phyloP scores from a whole-genome alignment of 805 yeast species.

The Pichia rugopelliculosa region DNA sequence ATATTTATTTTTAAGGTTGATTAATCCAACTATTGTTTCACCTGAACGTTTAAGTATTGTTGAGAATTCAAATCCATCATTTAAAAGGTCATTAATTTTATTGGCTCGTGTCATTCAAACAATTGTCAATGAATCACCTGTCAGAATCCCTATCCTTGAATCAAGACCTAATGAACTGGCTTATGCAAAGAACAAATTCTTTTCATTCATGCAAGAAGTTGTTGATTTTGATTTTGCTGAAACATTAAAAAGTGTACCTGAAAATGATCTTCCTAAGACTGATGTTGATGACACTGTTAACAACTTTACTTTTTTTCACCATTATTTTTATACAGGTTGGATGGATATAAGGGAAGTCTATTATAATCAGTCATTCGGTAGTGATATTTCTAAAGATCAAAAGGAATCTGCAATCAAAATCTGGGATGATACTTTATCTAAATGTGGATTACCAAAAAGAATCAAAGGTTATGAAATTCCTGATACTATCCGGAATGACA shows the following conservation, averaged over 20 bases:
- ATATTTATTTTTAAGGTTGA: slow-evolving; percentile 69
- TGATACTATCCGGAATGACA: slow-evolving; percentile 40
- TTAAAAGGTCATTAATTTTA: slow-evolving; percentile 61
- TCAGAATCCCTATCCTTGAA: slow-evolving; percentile 52
- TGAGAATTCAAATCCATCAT: slow-evolving; percentile 10
- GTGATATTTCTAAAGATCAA: slow-evolving; percentile 12
- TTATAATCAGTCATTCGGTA: slow-evolving; percentile 12
- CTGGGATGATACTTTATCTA: slow-evolving; percentile 41
- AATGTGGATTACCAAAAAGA: slow-evolving; percentile 54
- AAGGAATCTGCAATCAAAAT: slow-evolving; percentile 27
- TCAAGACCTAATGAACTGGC: slow-evolving; percentile 35
- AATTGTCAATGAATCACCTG: slow-evolving; percentile 75
- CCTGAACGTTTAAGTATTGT: slow-evolving; percentile 53
- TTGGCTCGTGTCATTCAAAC: slow-evolving; percentile 80
- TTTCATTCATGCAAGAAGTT: slow-evolving; percentile 32
- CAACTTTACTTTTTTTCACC: slow-evolving; percentile 31
- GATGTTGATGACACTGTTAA: neutral
- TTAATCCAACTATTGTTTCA: slow-evolving; percentile 85
- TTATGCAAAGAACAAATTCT: slow-evolving; percentile 33
- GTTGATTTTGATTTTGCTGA: slow-evolving; percentile 14
- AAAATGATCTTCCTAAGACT: neutral
- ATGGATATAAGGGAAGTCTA: slow-evolving; percentile 21
- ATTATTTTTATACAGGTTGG: slow-evolving; percentile 45
- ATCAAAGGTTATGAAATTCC: slow-evolving; percentile 51
- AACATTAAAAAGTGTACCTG: slow-evolving; percentile 6